Conservation (phyloP, 805 yeast genomes). For the Kuraishia cidri region DNA sequence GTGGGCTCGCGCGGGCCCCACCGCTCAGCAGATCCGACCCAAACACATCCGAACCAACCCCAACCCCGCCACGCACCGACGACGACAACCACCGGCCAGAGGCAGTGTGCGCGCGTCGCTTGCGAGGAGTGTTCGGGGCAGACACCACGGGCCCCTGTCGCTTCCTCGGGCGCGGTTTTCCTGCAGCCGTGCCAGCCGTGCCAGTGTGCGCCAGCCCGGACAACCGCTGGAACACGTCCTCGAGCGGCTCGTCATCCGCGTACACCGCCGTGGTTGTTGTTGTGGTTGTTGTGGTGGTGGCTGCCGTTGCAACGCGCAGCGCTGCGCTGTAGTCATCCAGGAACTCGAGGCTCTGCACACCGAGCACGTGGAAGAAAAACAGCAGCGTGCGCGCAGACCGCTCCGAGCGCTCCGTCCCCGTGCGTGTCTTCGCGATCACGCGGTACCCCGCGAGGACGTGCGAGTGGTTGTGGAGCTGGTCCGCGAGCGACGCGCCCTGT, state of each 20-base stretch:
- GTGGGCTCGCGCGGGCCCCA: background rate
- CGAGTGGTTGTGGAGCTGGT: constrained; percentile 3
- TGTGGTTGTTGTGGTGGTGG: too few species aligned
- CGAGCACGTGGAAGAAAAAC: constrained; percentile 2
- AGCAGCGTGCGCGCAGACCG: too few species aligned
- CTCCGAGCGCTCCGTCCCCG: constrained; percentile 2
- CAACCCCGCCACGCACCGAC: too few species aligned
- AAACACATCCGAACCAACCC: too few species aligned
- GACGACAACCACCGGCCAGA: too few species aligned
- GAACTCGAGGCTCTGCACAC: background rate
- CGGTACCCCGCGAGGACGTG: background rate
- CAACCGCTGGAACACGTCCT: background rate
- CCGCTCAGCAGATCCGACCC: background rate
- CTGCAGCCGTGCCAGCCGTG: too few species aligned
- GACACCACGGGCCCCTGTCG: too few species aligned
- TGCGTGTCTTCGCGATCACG: background rate
- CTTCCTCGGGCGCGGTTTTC: too few species aligned
- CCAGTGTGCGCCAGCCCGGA: background rate
- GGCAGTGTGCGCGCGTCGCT: too few species aligned
- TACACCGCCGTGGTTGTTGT: background rate
- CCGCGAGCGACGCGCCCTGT: constrained; percentile 15
- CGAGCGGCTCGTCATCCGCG: background rate
- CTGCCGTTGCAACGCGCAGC: background rate
- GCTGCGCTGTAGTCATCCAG: constrained; percentile 1
- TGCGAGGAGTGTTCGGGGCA: too few species aligned